Base-by-base conservation (phyloP, 2,329 filamentous ascomycete genomes). In the Aspergillus brunneoviolaceus region DNA sequence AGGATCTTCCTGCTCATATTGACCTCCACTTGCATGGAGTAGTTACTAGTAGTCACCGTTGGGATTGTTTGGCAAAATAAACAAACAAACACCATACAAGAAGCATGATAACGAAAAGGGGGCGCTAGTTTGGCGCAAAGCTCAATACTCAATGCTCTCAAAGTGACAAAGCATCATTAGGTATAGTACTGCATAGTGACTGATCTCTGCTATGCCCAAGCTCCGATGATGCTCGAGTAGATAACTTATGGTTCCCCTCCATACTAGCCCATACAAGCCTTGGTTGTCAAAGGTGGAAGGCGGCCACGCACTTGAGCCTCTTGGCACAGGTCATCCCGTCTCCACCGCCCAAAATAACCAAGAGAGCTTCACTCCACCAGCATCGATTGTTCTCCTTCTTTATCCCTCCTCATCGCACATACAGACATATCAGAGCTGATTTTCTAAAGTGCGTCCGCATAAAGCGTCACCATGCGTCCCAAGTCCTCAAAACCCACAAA, bases 401-500 rank as follows among this genome's bases (percentile, higher is more conserved):
- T 27, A 56, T 29, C 29, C 19, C 29, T 25, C 29, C 31, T 14
- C 67, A 68, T 64, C 60, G 63, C 65, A 65, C 63, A 42, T 57
- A 67, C 57, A 69, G 27, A 27, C 9, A 59, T 58, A 57, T 27
- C 48, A 45, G 52, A 49, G 55, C 48, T 48, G 12, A 49, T 16
- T 19, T 50, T 39, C 27, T 12, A 49, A 49, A 55, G 23, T 25
- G 10, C 29, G 29, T 35, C 51, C 52, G 21, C 21, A 23, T 25
- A 19, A 16, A n/a, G 19, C 23, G 27, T 5, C 59, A 70, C 60
- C 39, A 77, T 76, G 75, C 70, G 70, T 55, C 71, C 74, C 12
- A 77, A 77, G 66, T 65, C 58, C 60, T 61, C 68, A 12, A 77
- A 77, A 68, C 74, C 77, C 5, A 81, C 79, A 7, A 79, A 74